A percentile compares a stretch with the other conserved stretches of the same genome.
These are phyloP conservation scores for Wickerhamomyces hampshirensis DNA, from an alignment of 805 yeast genomes.

Conservation along the genomic window DNA sequence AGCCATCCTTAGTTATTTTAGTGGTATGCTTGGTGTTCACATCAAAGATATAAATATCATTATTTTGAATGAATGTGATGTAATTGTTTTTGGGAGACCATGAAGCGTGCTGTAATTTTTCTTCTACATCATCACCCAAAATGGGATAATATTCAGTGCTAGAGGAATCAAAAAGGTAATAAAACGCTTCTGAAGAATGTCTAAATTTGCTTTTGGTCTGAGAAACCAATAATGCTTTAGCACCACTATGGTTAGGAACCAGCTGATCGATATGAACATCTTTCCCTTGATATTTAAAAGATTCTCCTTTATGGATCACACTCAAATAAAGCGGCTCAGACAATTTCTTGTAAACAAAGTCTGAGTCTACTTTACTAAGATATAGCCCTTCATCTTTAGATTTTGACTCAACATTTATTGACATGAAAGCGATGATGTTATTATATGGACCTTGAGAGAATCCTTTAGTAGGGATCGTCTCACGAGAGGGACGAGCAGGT, in stretches of 20 bases:
- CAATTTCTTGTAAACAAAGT: conserved; percentile 28
- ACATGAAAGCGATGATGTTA: conserved; percentile 22
- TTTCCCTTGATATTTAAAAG: conserved; percentile 38
- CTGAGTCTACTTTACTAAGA: conserved; percentile 15
- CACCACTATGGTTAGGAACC: conserved; percentile 39
- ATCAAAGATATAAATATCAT: conserved; percentile 49
- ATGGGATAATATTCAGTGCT: conserved; percentile 30
- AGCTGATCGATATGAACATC: conserved; percentile 35
- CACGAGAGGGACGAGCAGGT: conserved; percentile 10
- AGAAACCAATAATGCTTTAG: conserved; percentile 52
- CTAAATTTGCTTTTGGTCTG: conserved; percentile 53
- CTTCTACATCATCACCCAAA: conserved; percentile 20
- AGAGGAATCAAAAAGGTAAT: conserved; percentile 55
- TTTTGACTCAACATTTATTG: conserved; percentile 22
- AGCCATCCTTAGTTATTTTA: conserved; percentile 43
- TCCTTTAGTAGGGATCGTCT: conserved; percentile 7
- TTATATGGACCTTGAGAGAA: background rate
- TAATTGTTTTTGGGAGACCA: conserved; percentile 60
- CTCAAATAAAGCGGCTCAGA: conserved; percentile 21
- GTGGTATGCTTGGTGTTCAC: conserved; percentile 15
- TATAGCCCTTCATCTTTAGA: conserved; percentile 43
- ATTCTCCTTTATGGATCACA: conserved; percentile 25
- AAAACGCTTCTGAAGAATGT: conserved; percentile 58
- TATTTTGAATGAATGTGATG: conserved; percentile 51
- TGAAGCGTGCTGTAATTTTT: conserved; percentile 37